Evolutionary conservation across 176 grass and related monocot species (phyloP), one percentile per base, ranked within the genome.

Genomic region (Bolboschoenus planiculmis): DNA sequence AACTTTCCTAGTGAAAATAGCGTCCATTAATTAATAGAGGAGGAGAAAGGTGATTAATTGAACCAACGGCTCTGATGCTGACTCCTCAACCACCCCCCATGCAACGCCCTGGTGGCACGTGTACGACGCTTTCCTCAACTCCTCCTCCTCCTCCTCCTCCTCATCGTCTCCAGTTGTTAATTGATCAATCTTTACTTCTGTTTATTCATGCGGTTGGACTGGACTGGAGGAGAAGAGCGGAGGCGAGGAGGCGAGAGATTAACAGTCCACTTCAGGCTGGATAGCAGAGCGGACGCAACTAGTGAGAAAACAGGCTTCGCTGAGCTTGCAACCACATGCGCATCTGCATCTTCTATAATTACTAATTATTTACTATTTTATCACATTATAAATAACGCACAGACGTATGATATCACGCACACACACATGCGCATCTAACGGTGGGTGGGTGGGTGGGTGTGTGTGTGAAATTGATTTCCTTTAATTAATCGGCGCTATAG

Each of bases 251-350:
- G n/a, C n/a, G n/a, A n/a, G n/a, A n/a, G n/a, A n/a, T 43, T 20
- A 39, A 74, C 35, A 42, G 35, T 42, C 18, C 65, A 66, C 63
- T 36, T 71, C 36, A 47, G 70, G 42, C 70, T 75, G 70, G 70
- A 76, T 23, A 77, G 15, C 72, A 77, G 39, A 40, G 21, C 0
- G 5, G 43, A 47, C 5, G 23, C 46, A 77, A 77, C 14, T 77
- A 51, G 72, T 77, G 46, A 50, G 72, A 51, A 42, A 77, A 77
- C 72, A 77, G 44, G 14, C 46, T 34, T 15, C 51, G 10, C 11
- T 77, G 72, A 77, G 72, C 53, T 53, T 53, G 72, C 72, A 77
- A 77, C 72, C 72, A 77, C 72, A 77, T 76, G 71, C 70, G 26
- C 21, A 63, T 63, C 10, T 10, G 15, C 14, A 10, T 11, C 7